These are phyloP conservation scores for Plantago major DNA, from an alignment of 257 asterid genomes.

Conservation along the genomic window DNA sequence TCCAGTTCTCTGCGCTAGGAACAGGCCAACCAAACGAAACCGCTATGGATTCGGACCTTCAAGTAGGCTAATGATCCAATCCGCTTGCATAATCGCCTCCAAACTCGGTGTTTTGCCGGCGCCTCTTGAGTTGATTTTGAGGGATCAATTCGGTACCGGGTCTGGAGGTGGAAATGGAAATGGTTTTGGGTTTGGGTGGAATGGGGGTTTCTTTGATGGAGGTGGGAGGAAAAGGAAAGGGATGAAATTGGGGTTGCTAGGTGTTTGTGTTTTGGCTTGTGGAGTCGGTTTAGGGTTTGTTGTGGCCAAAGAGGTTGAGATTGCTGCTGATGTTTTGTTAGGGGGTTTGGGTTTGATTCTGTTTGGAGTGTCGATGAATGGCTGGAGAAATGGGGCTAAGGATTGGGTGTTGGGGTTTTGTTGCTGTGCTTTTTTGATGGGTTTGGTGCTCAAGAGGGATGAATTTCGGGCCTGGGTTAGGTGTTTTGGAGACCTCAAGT, in stretches of 20 bases:
- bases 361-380: conserved; percentile 52
- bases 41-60: conserved; percentile 37
- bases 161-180: conserved; percentile 36
- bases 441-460: conserved; percentile 40
- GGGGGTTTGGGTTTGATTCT: conserved; percentile 38
- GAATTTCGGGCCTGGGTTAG: conserved; percentile 27
- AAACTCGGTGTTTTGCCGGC: conserved; percentile 59
- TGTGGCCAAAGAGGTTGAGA: conserved; percentile 41
- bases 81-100: conserved; percentile 65
- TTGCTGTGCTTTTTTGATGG: conserved; percentile 57
- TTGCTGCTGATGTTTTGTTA: conserved; percentile 30
- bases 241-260: conserved; percentile 34
- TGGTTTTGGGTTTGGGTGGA: conserved; percentile 45
- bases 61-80: conserved; percentile 40
- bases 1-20: conserved; percentile 35
- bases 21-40: conserved; percentile 32
- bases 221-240: conserved; percentile 48
- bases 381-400: conserved; percentile 14
- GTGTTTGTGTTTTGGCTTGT: conserved; percentile 29
- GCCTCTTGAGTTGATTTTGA: conserved; percentile 48
- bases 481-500: conserved; percentile 19
- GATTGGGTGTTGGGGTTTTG: conserved; percentile 74
- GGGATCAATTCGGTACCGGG: conserved; percentile 52
- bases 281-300: conserved; percentile 18
- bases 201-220: conserved; percentile 27